Conservation (phyloP, 306 rosid species). For the Senna siamea region DNA sequence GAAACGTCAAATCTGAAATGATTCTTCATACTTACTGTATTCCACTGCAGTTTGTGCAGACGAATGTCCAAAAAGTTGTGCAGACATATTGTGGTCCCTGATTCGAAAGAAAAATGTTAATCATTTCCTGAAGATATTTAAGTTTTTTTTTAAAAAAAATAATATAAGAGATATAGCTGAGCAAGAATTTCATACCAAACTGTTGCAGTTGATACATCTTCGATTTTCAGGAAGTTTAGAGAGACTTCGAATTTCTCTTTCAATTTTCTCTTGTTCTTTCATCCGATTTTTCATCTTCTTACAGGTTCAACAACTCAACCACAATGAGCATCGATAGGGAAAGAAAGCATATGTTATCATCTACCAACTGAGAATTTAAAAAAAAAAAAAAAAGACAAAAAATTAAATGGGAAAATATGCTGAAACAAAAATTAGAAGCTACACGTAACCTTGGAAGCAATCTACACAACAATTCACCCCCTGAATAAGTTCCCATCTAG, state of each 20-base stretch:
- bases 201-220: conserved; percentile 89
- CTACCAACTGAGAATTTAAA: neutral
- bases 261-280: conserved; percentile 75
- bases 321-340: conserved; percentile 5
- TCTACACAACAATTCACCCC: too few species aligned
- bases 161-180: neutral
- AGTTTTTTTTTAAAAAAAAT: too few species aligned
- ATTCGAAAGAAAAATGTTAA: conserved; percentile 30
- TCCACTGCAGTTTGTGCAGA: conserved; percentile 95
- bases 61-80: conserved; percentile 80
- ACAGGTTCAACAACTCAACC: conserved; percentile 23
- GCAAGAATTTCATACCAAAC: conserved; percentile 57
- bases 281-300: conserved; percentile 59
- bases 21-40: conserved; percentile 67
- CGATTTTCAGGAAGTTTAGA: conserved; percentile 74
- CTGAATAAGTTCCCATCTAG: too few species aligned
- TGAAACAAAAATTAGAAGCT: neutral
- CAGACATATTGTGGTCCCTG: conserved; percentile 98
- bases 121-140: neutral
- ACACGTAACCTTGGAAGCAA: too few species aligned
- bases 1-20: neutral
- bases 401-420: neutral
- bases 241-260: conserved; percentile 68
- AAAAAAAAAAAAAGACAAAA: neutral
- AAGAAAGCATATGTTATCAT: neutral